Conservation (phyloP, 495 filamentous ascomycete genomes). For the Cercophora scortea region DNA sequence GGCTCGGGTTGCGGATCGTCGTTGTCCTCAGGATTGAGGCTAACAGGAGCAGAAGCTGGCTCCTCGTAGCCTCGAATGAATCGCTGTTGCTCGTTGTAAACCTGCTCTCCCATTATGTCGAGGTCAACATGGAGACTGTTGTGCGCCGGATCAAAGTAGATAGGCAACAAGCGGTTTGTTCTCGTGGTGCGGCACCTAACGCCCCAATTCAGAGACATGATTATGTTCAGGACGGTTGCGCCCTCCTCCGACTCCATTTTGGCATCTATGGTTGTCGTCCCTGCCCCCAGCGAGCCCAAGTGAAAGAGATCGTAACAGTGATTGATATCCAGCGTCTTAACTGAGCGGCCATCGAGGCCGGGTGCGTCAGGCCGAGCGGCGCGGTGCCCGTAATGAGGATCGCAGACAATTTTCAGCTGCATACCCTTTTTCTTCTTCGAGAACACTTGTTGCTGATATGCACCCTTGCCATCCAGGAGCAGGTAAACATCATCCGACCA, state of each 20-base stretch:
- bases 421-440: not conserved
- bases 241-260: not conserved
- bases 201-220: not conserved
- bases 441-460: not conserved
- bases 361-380: not conserved
- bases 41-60: too few species aligned
- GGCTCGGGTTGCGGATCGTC: too few species aligned
- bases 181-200: too few species aligned
- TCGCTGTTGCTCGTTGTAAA: not conserved
- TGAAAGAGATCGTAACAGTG: conserved; percentile 1
- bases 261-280: not conserved
- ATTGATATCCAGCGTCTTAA: not conserved
- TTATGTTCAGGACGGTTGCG: not conserved
- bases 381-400: not conserved
- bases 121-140: conserved; percentile 5
- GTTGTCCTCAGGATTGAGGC: too few species aligned
- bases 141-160: conserved; percentile 5
- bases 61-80: too few species aligned
- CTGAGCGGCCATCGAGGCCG: not conserved
- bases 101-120: not conserved
- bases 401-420: conserved; percentile 1
- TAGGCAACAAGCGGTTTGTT: not conserved
- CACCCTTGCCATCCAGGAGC: not conserved
- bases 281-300: not conserved
- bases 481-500: not conserved